These are phyloP conservation scores for Tubosaeta sp. DNA, from an alignment of 768 basidiomycete genomes.

Conservation along the genomic window DNA sequence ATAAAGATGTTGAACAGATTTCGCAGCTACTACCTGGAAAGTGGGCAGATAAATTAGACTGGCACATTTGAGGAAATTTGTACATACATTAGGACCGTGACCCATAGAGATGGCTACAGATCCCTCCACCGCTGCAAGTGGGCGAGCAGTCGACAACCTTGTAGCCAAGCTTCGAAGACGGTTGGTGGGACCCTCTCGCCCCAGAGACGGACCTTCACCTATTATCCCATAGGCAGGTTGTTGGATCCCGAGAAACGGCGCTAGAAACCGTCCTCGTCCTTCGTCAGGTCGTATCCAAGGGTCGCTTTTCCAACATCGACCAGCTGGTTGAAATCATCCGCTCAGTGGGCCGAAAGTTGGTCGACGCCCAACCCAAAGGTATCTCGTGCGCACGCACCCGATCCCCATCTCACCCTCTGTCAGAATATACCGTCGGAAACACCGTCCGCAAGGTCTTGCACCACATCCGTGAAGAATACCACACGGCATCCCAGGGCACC, in stretches of 20 bases:
- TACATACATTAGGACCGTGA: background rate
- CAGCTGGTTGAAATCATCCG: conserved; percentile 80
- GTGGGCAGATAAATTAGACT: conserved; percentile 92
- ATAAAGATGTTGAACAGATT: conserved; percentile 97
- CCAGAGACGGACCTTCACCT: conserved; percentile 33
- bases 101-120: conserved; percentile 41
- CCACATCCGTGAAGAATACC: conserved; percentile 92
- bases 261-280: conserved; percentile 86
- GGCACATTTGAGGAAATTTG: conserved; percentile 58
- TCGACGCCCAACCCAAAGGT: conserved; percentile 97
- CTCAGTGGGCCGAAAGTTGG: conserved; percentile 70
- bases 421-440: conserved; percentile 94
- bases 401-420: conserved; percentile 1
- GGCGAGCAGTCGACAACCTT: conserved; percentile 63
- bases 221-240: conserved; percentile 62
- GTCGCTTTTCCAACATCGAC: conserved; percentile 81
- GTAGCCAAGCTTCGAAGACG: conserved; percentile 68
- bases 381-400: conserved; percentile 7
- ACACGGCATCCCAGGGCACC: conserved; percentile 62
- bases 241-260: conserved; percentile 87
- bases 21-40: conserved; percentile 87
- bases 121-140: conserved; percentile 35
- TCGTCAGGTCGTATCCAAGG: conserved; percentile 84
- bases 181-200: conserved; percentile 39
- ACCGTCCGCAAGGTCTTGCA: conserved; percentile 90